These are phyloP conservation scores for Aphanomyces astaci DNA, from an alignment of 352 stramenopile genomes.

Conservation along the genomic window DNA sequence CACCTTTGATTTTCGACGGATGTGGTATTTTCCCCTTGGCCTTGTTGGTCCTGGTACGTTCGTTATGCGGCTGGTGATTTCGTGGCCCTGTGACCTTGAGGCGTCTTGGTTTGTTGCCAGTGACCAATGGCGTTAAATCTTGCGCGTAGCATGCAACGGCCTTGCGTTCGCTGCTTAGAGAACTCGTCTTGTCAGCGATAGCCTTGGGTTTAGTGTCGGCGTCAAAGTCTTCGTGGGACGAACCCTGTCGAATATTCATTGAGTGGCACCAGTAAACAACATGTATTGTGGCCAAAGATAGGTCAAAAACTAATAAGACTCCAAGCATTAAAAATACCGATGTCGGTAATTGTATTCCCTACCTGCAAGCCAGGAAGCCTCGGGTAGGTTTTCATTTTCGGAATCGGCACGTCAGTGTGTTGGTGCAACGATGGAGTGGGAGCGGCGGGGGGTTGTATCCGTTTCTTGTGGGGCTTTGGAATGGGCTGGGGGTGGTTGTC, in stretches of 20 bases:
- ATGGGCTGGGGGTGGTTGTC: background rate
- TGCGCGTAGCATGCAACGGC: conserved; percentile 12
- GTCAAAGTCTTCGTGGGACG: background rate
- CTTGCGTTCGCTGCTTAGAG: background rate
- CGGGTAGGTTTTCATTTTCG: conserved; percentile 7
- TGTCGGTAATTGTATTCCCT: background rate
- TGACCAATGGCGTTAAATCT: conserved; percentile 16
- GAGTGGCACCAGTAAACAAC: too few relatives aligned
- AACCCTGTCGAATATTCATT: background rate
- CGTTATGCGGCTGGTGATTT: background rate
- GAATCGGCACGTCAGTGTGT: background rate
- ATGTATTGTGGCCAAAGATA: too few relatives aligned
- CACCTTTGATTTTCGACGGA: background rate
- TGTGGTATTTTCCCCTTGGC: background rate
- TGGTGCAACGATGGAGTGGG: background rate
- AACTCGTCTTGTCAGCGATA: background rate
- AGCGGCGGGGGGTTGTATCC: background rate
- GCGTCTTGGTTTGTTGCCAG: conserved; percentile 18
- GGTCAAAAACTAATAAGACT: too few relatives aligned
- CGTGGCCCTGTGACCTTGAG: conserved; percentile 3
- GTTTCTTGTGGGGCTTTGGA: background rate
- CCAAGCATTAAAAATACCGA: too few relatives aligned
- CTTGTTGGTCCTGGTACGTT: background rate
- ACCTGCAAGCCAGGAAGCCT: conserved; percentile 2
- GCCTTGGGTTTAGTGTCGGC: background rate